Conservation (phyloP, 139 green algal species). For the Closterium sp. region DNA sequence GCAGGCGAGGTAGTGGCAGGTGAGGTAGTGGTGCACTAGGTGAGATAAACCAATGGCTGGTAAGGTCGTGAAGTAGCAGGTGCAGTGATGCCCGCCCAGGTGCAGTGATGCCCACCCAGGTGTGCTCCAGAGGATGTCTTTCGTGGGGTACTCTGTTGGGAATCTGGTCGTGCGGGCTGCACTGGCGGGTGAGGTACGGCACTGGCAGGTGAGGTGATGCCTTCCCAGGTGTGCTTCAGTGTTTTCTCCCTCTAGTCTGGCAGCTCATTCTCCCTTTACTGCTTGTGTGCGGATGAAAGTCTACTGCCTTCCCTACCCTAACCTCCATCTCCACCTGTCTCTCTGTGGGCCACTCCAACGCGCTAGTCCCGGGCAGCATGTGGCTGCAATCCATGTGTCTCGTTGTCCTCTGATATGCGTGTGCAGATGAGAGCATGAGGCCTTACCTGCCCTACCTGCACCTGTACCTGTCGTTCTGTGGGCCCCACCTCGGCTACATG, state of each 20-base stretch:
- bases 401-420: too few relatives aligned
- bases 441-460: conserved; percentile 56
- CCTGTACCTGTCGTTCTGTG: conserved; percentile 62
- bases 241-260: too few relatives aligned
- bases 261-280: too few relatives aligned
- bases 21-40: neutral
- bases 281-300: conserved; percentile 12
- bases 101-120: too few relatives aligned
- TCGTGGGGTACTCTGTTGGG: too few relatives aligned
- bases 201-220: neutral
- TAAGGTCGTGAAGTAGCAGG: neutral
- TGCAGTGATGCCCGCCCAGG: neutral
- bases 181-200: neutral
- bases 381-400: too few relatives aligned
- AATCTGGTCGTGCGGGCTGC: neutral
- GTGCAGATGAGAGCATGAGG: conserved; percentile 52
- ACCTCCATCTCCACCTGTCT: conserved; percentile 63
- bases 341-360: conserved; percentile 60
- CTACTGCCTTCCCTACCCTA: conserved; percentile 52
- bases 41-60: too few relatives aligned
- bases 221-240: too few relatives aligned
- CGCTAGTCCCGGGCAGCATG: conserved; percentile 59
- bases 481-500: conserved; percentile 70
- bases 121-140: too few relatives aligned
- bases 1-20: neutral